Evolutionary conservation across 352 stramenopile genomes (phyloP), one percentile per base, ranked within the genome.

Genomic region (Globisporangium irregulare): DNA sequence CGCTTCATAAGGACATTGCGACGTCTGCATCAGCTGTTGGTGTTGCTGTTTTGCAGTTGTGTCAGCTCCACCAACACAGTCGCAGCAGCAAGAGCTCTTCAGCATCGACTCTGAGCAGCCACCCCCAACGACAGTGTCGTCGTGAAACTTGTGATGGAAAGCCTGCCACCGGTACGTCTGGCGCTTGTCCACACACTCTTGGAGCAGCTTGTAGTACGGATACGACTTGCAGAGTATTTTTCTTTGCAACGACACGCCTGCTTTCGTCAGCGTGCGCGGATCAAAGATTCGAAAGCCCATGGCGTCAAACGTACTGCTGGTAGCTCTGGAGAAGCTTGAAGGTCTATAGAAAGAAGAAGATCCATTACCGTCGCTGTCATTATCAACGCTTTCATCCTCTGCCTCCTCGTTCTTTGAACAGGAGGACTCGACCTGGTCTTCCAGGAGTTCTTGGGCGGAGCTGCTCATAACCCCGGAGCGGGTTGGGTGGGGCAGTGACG

Each of bases 261-360:
- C n/a, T n/a, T 29, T 54, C 48, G 20, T 36, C 50, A 54, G 74
- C 29, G 71, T 61, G 5, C 76, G 66, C 1, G 78, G 75, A 18
- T 82, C 77, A 55, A 78, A 76, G 27, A 92, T 65, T 6, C 70
- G 71, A 41, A 92, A 92, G 1, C 83, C 83, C 55, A 90, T 75
- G 1, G 64, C 48, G 54, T 91, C 83, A 41, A 83, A 73, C 36
- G 3, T 75, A n/a, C 36, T 68, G 51, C 64, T 25, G 59, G 4
- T 29, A 66, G 18, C 41, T n/a, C 5, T 50, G 0, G 64, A 66
- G 5, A 61, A 70, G 38, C 66, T 63, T 3, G 62, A 74, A 34
- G 60, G 71, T n/a, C 15, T 41, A 29, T 53, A 27, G 12, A 14
- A 46, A 24, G 64, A 61, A 22, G 29, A 61, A 8, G 29, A 48